Conservation (phyloP, 441 rosid species). For the Omphalea diandra region DNA sequence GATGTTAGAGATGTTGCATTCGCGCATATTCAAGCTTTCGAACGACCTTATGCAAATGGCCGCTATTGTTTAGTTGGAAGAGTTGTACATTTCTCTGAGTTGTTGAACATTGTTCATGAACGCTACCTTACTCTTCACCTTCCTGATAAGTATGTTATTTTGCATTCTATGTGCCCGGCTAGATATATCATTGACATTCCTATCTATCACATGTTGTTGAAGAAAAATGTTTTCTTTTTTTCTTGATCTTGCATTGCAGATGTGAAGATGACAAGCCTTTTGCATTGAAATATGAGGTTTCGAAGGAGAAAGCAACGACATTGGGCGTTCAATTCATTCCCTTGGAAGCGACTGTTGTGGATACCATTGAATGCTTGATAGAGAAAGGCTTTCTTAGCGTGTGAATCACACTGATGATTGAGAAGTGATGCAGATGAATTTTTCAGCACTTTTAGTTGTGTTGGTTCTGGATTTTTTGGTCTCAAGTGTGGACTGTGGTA, state of each 20-base stretch:
- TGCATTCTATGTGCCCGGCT: neutral
- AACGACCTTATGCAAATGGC: slow-evolving; percentile 50
- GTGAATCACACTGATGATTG: neutral
- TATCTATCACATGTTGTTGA: too few relatives aligned
- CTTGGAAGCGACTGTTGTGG: slow-evolving; percentile 33
- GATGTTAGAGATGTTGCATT: slow-evolving; percentile 64
- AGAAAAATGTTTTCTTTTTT: neutral
- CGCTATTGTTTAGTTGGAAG: slow-evolving; percentile 51
- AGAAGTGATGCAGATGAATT: slow-evolving; percentile 38
- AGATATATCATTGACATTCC: neutral
- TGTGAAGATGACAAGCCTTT: slow-evolving; percentile 17
- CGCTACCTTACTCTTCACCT: slow-evolving; percentile 46
- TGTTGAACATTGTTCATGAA: slow-evolving; percentile 38
- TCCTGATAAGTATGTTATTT: slow-evolving; percentile 43
- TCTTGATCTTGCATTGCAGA: slow-evolving; percentile 24
- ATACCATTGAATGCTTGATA: slow-evolving; percentile 41
- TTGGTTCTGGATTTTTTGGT: too few relatives aligned
- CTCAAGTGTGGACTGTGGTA: too few relatives aligned
- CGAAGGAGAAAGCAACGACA: slow-evolving; percentile 27
- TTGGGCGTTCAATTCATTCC: slow-evolving; percentile 41
- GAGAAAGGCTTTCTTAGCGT: slow-evolving; percentile 35
- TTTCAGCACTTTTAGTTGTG: too few relatives aligned
- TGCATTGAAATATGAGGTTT: slow-evolving; percentile 2
- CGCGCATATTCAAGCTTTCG: slow-evolving; percentile 62
- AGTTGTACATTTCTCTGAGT: slow-evolving; percentile 40